phyloP scores from a whole-genome alignment of 2,329 filamentous ascomycete genomes.

The Xylaria sp. region DNA sequence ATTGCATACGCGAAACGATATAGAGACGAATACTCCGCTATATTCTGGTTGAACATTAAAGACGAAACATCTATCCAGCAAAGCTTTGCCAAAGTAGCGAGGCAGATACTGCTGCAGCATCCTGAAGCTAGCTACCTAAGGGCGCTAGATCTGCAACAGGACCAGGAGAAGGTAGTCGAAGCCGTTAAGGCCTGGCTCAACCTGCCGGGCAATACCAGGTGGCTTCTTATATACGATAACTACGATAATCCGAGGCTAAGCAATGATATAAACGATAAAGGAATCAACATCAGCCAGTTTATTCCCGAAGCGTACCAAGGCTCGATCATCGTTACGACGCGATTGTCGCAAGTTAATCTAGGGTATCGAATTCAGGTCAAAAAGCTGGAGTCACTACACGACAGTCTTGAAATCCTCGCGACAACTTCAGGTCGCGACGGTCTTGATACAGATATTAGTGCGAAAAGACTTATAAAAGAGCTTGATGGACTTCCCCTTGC shows the following conservation, averaged over 20 bases:
- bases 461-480: conserved; percentile 16
- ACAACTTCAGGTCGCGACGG: conserved; percentile 8
- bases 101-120: conserved; percentile 36
- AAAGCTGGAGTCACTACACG: conserved; percentile 46
- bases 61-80: conserved; percentile 32
- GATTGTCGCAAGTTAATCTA: conserved; percentile 49
- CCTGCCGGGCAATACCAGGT: conserved; percentile 50
- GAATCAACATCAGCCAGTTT: conserved; percentile 50
- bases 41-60: conserved; percentile 40
- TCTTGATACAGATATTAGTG: conserved; percentile 7
- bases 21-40: conserved; percentile 31
- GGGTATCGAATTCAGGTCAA: conserved; percentile 49
- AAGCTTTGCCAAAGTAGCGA: conserved; percentile 36
- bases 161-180: conserved; percentile 44
- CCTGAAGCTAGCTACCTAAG: conserved; percentile 26
- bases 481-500: conserved; percentile 34
- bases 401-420: conserved; percentile 15
- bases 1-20: conserved; percentile 36
- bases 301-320: conserved; percentile 53
- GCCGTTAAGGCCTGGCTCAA: conserved; percentile 55
- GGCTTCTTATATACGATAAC: conserved; percentile 57
- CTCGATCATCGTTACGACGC: conserved; percentile 56
- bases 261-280: conserved; percentile 34
- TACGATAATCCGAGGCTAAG: conserved; percentile 53
- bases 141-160: conserved; percentile 16